Evolutionary conservation across 768 basidiomycete genomes (phyloP).

Genomic region (Hortiboletus campestris): DNA sequence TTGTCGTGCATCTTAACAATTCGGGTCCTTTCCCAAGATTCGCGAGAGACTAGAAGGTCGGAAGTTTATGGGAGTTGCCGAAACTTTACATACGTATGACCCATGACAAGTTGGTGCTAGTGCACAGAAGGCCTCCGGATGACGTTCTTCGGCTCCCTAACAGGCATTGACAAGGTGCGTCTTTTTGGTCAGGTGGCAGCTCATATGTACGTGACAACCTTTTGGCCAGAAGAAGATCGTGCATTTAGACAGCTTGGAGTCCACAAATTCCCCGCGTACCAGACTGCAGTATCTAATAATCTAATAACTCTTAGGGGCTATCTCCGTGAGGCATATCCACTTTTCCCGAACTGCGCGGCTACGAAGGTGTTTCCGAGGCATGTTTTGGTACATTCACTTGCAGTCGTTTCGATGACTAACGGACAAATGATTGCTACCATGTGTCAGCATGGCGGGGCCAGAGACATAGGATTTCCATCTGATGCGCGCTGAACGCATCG

Average conservation of each 20-base stretch:
- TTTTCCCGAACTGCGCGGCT: not conserved
- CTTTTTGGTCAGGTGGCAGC: not conserved
- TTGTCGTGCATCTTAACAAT: conserved; percentile 3
- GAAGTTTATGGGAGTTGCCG: not conserved
- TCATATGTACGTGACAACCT: conserved; percentile 3
- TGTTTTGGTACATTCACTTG: not conserved
- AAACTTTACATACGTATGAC: not conserved
- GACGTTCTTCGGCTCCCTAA: not conserved
- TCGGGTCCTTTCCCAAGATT: conserved; percentile 5
- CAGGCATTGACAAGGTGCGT: not conserved
- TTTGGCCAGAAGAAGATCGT: not conserved
- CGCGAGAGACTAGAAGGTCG: not conserved
- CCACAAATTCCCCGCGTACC: not conserved
- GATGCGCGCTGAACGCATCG: conserved; percentile 12
- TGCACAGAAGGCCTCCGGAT: not conserved
- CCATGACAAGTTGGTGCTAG: not conserved
- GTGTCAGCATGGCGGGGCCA: conserved; percentile 19
- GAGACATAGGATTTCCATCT: conserved; percentile 1
- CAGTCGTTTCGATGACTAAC: conserved; percentile 9
- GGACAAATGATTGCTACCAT: not conserved
- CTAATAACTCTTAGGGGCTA: not conserved
- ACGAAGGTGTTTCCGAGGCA: conserved; percentile 1
- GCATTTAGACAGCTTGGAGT: not conserved
- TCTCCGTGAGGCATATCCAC: conserved; percentile 1
- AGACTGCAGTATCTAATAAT: not conserved